Evolutionary conservation across 2,329 filamentous ascomycete genomes (phyloP), one percentile per base, ranked within the genome.

Genomic region (Neospermospora avenae): DNA sequence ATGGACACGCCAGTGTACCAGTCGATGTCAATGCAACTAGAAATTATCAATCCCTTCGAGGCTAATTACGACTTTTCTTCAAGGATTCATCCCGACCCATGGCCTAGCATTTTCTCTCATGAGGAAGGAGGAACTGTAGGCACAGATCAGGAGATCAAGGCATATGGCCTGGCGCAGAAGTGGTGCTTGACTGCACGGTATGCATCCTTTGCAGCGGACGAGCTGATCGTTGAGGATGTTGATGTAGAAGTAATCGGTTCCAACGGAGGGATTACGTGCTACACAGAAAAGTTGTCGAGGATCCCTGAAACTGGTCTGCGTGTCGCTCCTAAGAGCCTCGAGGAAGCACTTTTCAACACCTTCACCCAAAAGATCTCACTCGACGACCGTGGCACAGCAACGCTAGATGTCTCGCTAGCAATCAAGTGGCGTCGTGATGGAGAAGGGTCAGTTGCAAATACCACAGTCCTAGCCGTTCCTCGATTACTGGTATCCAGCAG

Each of bases 11-110:
- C 88, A 1, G 88, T 98, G 41, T 85, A 87, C 39, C 93, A 96
- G 73, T 84, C 82, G 2, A 76, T 88, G 22, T 80, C 84, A 1
- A 81, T 89, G 41, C 86, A 88, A 56, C 74, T 98, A 4, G 83
- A 85, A 39, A 82, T 97, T 58, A 85, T 91, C 57, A 87, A 86
- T 53, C 91, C 93, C 0, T 98, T 99, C 68, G 92, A 96, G 75
- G 90, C 92, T 16, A 95, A 90, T 69, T 97, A 96, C 73, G 91
- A 96, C 63, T 85, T 98, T 63, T 81, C 87, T 13, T 92, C 95
- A 11, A 84, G 89, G 10, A 79, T 96, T 3, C 89, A 97, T 73
- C 74, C 82, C 0, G 87, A 89, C 52, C 80, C 85, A 2, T 99
- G 95, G 93, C 93, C 95, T 1, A 92, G 88, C 72, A 86, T 96